Conservation (phyloP, 306 rosid genomes). For the Citrullus mucosospermus region DNA sequence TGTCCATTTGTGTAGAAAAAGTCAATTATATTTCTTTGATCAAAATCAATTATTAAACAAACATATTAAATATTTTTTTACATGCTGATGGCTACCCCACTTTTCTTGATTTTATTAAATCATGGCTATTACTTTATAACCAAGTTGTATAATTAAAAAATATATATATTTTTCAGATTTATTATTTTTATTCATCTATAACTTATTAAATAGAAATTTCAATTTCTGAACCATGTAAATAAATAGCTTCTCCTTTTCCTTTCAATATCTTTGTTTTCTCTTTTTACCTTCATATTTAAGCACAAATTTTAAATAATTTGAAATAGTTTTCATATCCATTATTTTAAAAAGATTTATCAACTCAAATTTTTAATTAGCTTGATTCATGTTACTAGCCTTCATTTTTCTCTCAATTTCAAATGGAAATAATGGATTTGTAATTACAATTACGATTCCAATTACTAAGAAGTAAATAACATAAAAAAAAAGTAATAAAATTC, state of each 20-base stretch:
- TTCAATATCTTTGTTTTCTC: not conserved
- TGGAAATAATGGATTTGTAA: no score
- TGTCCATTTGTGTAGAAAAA: not conserved
- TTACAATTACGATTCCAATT: no score
- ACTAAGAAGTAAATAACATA: no score
- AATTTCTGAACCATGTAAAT: not conserved
- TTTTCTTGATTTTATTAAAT: not conserved
- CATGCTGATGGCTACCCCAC: not conserved
- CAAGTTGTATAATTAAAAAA: not conserved
- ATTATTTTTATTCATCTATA: not conserved
- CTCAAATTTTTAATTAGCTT: no score
- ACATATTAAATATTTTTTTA: not conserved
- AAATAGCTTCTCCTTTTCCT: not conserved
- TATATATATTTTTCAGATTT: no score
- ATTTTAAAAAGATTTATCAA: no score
- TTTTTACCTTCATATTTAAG: not conserved
- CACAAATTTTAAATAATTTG: not conserved
- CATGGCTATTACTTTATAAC: not conserved
- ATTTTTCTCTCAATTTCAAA: no score
- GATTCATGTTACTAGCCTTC: no score
- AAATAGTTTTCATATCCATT: no score
- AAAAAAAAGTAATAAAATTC: no score
- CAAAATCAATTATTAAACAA: not conserved
- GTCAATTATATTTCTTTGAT: not conserved
- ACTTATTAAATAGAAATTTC: not conserved